Base-by-base conservation (phyloP, 805 yeast species). In the Metschnikowia cubensis region DNA sequence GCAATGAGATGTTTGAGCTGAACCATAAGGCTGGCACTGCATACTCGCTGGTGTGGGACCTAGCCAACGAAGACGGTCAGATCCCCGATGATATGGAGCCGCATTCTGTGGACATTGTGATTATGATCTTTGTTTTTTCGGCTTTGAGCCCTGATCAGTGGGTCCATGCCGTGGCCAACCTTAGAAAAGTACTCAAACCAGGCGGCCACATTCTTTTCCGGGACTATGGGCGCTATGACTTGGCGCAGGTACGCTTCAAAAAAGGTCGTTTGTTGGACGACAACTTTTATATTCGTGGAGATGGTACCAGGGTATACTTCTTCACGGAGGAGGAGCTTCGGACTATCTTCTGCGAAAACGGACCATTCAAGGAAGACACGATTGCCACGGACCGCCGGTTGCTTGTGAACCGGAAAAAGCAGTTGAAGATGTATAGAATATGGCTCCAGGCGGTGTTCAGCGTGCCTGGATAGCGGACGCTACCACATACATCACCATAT, bases 241-340 rank as follows among this genome's bases (percentile, higher is more conserved):
- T 94, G 67, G 96, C 99, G 0, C 99, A 94, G 65, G 85, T 94
- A 49, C 72, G 99, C 59, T 90, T 92, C 74, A 94, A 94, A 69
- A 87, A 87, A 65, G 86, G 88, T 43, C 80, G 98, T 59, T 69
- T 89, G 25, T 67, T 94, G 49, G 96, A 89, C 48, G 97, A 92
- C 50, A 91, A 94, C 67, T 94, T 94, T 63, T 94, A 94, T 68
- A 89, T 91, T 35, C 81, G 99, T 62, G 99, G 99, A 35, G 99
- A 94, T 65, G 99, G 99, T 43, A 94, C 99, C 0, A 77, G 99
- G 59, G 99, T 94, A 11, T 94, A 94, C 66, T 94, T 94, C 71
- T 94, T 94, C 73, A 89, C 96, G 2, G 98, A 92, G 64, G 96
- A 92, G 51, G 97, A 94, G 69, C 68, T 92, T 50, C 75, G 87